phyloP scores from a whole-genome alignment of 768 basidiomycete species.

The Leucosporidium creatinivorum region DNA sequence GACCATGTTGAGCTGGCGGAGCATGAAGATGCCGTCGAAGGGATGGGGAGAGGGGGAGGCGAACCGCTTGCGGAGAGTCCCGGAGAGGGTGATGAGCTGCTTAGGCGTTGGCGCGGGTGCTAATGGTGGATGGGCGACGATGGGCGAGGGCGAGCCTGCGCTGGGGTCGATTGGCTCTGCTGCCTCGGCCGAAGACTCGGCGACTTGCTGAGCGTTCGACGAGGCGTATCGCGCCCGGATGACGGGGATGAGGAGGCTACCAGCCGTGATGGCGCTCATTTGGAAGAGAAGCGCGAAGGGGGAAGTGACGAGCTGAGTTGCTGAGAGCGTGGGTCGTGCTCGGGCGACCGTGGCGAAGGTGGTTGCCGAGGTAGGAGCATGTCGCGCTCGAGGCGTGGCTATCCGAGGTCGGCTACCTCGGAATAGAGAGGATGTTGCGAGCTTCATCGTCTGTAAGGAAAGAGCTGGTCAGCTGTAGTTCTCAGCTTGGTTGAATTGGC shows the following conservation, averaged over 20 bases:
- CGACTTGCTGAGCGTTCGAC: background rate
- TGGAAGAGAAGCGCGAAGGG: slow-evolving; percentile 27
- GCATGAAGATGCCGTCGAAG: slow-evolving; percentile 23
- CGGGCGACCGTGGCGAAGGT: slow-evolving; percentile 8
- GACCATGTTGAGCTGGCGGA: slow-evolving; percentile 29
- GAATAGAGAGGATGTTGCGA: no score
- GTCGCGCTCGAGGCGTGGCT: background rate
- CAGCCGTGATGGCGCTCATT: slow-evolving; percentile 13
- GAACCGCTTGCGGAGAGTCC: slow-evolving; percentile 15
- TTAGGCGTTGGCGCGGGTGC: background rate
- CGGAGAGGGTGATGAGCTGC: background rate
- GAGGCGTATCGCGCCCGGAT: slow-evolving; percentile 15
- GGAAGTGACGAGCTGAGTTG: background rate
- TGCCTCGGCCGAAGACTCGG: background rate
- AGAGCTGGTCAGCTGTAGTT: background rate
- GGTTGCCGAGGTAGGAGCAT: background rate
- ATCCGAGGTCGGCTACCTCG: background rate
- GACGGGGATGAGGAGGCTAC: slow-evolving; percentile 17
- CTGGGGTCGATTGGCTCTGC: background rate
- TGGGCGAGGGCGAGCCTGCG: background rate
- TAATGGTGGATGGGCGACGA: no score
- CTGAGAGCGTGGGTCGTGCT: background rate
- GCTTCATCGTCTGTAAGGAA: no score
- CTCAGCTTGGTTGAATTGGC: no score
- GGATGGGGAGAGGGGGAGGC: background rate